These are phyloP conservation scores for Yamadazyma sp. DNA, from an alignment of 1,139 yeast species.

Conservation along the genomic window DNA sequence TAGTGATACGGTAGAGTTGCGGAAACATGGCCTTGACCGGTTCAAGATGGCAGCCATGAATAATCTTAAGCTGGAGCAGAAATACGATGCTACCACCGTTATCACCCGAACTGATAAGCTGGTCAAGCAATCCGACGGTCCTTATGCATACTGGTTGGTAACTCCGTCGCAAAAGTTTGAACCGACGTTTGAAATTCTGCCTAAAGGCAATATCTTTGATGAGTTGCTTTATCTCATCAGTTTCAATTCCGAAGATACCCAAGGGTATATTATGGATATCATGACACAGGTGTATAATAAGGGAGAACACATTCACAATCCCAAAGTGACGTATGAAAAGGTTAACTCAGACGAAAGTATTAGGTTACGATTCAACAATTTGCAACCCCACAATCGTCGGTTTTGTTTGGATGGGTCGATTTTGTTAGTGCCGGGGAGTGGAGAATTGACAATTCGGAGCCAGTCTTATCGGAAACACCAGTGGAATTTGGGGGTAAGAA, in stretches of 20 bases:
- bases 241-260: slow-evolving; percentile 39
- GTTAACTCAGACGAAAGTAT: slow-evolving; percentile 27
- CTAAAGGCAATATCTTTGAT: slow-evolving; percentile 56
- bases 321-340: slow-evolving; percentile 42
- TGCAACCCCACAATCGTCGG: slow-evolving; percentile 28
- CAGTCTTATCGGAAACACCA: slow-evolving; percentile 1
- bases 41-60: slow-evolving; percentile 67
- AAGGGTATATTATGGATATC: slow-evolving; percentile 48
- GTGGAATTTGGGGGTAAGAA: slow-evolving; percentile 4
- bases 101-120: not conserved
- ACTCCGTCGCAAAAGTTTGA: slow-evolving; percentile 68
- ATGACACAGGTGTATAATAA: slow-evolving; percentile 59
- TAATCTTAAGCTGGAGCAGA: slow-evolving; percentile 49
- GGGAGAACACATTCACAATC: slow-evolving; percentile 44
- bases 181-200: slow-evolving; percentile 70
- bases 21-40: slow-evolving; percentile 62
- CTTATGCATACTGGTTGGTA: slow-evolving; percentile 67
- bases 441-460: slow-evolving; percentile 11
- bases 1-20: slow-evolving; percentile 67
- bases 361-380: slow-evolving; percentile 22
- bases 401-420: slow-evolving; percentile 58
- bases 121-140: slow-evolving; percentile 23
- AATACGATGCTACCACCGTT: slow-evolving; percentile 44
- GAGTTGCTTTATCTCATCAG: slow-evolving; percentile 54
- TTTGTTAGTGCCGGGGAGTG: slow-evolving; percentile 28